Conservation (phyloP, 495 filamentous ascomycete genomes). For the Penicillium antarcticum region DNA sequence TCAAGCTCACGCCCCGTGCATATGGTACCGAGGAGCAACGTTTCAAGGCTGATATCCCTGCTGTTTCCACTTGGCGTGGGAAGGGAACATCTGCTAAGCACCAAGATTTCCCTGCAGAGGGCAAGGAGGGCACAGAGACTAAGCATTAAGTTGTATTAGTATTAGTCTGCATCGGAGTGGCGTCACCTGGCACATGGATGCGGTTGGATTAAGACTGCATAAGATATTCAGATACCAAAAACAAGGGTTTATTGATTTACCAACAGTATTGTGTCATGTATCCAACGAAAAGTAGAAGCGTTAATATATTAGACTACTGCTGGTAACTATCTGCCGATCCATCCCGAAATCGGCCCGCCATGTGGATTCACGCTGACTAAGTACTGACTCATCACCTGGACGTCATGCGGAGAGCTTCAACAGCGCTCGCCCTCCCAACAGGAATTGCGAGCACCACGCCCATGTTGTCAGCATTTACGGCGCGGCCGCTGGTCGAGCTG, state of each 20-base stretch:
- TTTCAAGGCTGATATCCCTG: conserved; percentile 85
- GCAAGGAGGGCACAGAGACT: conserved; percentile 6
- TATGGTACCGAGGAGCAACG: conserved; percentile 87
- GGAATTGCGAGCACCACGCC: conserved; percentile 22
- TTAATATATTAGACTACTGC: no score
- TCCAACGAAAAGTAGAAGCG: no score
- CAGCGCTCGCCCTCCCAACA: conserved; percentile 5
- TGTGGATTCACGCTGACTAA: background rate
- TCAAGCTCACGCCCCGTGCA: conserved; percentile 93
- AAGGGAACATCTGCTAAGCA: conserved; percentile 87
- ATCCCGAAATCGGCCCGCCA: background rate
- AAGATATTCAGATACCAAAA: conserved; percentile 19
- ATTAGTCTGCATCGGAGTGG: conserved; percentile 12
- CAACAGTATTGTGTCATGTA: no score
- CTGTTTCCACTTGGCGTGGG: conserved; percentile 89
- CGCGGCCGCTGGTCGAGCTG: conserved; percentile 94
- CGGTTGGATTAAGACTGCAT: conserved; percentile 12
- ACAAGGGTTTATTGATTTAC: background rate
- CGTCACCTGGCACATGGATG: conserved; percentile 7
- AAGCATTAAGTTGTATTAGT: conserved; percentile 4
- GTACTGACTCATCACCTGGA: conserved; percentile 11
- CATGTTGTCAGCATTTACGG: conserved; percentile 98
- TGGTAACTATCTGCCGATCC: no score
- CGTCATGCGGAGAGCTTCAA: conserved; percentile 10
- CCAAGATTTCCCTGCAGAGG: conserved; percentile 40